Percentiles rank a stretch among this genome's conserved stretches.
Conservation (phyloP, 2,329 filamentous ascomycete species). For the Penicillium sp. region DNA sequence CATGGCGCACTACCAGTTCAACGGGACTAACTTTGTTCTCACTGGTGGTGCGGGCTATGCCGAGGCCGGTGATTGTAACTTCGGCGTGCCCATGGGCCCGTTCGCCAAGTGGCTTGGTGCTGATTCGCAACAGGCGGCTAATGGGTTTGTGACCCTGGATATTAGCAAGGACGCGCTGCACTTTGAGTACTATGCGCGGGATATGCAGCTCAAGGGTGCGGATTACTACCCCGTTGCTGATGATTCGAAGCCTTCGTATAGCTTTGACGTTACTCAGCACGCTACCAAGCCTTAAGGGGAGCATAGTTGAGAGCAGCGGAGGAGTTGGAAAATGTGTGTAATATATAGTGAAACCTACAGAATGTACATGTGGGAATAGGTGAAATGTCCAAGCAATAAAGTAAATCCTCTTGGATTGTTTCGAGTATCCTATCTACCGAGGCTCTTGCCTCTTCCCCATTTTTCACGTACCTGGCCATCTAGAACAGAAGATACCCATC, state of each 20-base stretch:
- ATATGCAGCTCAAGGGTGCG: conserved; percentile 20
- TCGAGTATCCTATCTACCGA: background rate
- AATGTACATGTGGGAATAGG: background rate
- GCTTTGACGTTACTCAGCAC: conserved; percentile 17
- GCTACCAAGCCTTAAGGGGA: background rate
- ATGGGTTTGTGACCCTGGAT: conserved; percentile 31
- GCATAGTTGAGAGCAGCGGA: background rate
- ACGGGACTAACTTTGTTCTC: conserved; percentile 28
- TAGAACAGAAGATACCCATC: background rate
- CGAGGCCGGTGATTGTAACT: conserved; percentile 27
- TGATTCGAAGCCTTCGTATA: conserved; percentile 22
- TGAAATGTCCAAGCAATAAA: background rate
- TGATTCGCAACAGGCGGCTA: conserved; percentile 21
- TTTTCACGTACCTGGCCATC: conserved; percentile 5
- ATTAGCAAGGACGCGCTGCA: conserved; percentile 20
- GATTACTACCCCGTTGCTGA: conserved; percentile 24
- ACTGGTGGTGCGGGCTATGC: conserved; percentile 15
- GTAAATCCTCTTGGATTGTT: background rate
- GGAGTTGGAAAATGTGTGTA: background rate
- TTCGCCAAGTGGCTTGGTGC: conserved; percentile 26
- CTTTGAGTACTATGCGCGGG: conserved; percentile 23
- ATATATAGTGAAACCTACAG: background rate
- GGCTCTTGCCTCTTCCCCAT: background rate
- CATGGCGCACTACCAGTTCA: conserved; percentile 24
- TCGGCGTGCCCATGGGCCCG: conserved; percentile 24